Conservation (phyloP, 768 basidiomycete species). For the Kwoniella sp. region DNA sequence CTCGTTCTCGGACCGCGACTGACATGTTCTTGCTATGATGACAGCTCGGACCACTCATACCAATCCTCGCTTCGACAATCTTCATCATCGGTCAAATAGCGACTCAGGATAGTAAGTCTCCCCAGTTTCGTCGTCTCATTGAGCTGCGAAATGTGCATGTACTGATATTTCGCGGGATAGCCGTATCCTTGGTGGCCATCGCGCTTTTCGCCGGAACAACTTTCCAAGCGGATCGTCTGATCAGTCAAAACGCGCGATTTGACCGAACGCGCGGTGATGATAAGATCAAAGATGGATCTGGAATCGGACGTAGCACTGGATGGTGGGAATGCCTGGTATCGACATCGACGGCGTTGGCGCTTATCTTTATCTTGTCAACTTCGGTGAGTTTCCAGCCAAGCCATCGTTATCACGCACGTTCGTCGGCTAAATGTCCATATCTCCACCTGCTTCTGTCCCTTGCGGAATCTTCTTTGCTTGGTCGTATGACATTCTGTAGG, state of each 20-base stretch:
- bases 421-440: slow-evolving; percentile 4
- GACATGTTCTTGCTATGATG: no score
- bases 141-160: not conserved
- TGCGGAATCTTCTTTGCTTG: not conserved
- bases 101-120: slow-evolving; percentile 11
- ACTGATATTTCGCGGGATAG: not conserved
- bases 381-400: slow-evolving; percentile 14
- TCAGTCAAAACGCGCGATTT: not conserved
- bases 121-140: not conserved
- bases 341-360: slow-evolving; percentile 4
- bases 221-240: slow-evolving; percentile 7
- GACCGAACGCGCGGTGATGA: slow-evolving; percentile 10
- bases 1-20: no score
- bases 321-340: slow-evolving; percentile 5
- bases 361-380: slow-evolving; percentile 9
- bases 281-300: not conserved
- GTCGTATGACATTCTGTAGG: slow-evolving; percentile 12
- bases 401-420: slow-evolving; percentile 7
- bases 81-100: slow-evolving; percentile 16
- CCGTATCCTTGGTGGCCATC: not conserved
- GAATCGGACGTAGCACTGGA: not conserved
- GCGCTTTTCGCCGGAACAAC: slow-evolving; percentile 16
- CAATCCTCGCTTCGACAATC: slow-evolving; percentile 4
- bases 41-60: slow-evolving; percentile 8
- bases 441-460: not conserved